Base-by-base conservation (phyloP, 768 basidiomycete species). In the Daedaleopsis sinensis region DNA sequence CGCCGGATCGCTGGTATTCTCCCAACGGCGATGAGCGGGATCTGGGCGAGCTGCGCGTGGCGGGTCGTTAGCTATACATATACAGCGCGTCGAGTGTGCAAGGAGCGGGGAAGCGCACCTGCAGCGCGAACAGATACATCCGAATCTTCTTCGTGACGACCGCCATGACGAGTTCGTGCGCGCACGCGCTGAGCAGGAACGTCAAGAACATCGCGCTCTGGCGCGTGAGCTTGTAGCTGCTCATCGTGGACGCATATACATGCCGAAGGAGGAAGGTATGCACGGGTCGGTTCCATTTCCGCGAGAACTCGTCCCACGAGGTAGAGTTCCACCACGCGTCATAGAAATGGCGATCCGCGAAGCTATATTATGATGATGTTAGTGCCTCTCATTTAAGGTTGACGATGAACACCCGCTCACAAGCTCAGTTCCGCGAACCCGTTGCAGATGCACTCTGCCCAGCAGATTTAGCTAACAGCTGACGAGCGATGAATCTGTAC, bases 281-380 rank as follows among this genome's bases (percentile, higher is more conserved):
- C 36, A 98, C 96, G 12, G 96, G 96, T 65, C 93, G 94, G 77
- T 98, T 98, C 96, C 97, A 98, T 77, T 96, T 96, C 47, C 97
- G 88, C 4, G 96, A 92, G 73, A 96, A 98, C 74, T 98, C 94
- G 67, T 98, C 96, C 92, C 91, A 95, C 2, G 94, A 93, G 0
- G 90, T 94, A 7, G 94, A 94, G 75, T 98, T 98, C 96, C 96
- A 98, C 91, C 96, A 98, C 73, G 97, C 96, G 75, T 95, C 93
- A 71, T 98, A 99, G 74, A 98, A 99, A 66, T 94, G 90, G 49
- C 96, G 82, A 72, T 99, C 96, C n/a, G 94, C 93, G 70, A 99
- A 99, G 72, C 93, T 94, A 64, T 46, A 59, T 92, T 94, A 64
- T 46, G 59, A 42, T n/a, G 18, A 15, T 13, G 24, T 52, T 15